Percentiles rank a stretch among this genome's conserved stretches.
phyloP scores from a whole-genome alignment of 2,329 filamentous ascomycete genomes.

The Emergomyces orientalis region DNA sequence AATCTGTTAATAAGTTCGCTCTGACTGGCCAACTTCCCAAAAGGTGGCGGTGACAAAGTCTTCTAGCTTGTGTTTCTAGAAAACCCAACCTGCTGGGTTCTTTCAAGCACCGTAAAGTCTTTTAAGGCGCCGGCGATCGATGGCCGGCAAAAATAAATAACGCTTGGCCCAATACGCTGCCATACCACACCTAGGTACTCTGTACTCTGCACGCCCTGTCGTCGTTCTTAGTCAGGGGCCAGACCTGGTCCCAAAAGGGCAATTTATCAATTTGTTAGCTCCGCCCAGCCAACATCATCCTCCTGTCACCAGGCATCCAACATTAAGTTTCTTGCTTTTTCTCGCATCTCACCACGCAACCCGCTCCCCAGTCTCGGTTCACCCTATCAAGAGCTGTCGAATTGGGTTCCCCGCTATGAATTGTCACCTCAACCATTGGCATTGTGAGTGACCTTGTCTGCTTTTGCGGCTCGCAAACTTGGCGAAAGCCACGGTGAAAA shows the following conservation, averaged over 20 bases:
- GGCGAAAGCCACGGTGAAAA: neutral
- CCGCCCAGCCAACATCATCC: neutral
- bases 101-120: no score
- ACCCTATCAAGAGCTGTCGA: neutral
- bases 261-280: neutral
- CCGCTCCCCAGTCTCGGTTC: neutral
- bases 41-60: neutral
- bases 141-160: neutral
- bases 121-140: neutral
- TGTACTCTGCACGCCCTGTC: no score
- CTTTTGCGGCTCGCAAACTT: neutral
- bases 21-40: neutral
- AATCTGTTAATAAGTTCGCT: neutral
- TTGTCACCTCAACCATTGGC: neutral
- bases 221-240: neutral
- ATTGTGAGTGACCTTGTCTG: neutral
- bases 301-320: neutral
- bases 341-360: neutral
- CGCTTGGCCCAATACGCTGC: no score
- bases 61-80: neutral
- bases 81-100: neutral
- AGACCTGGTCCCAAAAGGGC: neutral
- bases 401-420: neutral
- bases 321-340: neutral
- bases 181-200: no score